Evolutionary conservation across 495 filamentous ascomycete genomes (phyloP).

Genomic region (Aspergillus affinis): DNA sequence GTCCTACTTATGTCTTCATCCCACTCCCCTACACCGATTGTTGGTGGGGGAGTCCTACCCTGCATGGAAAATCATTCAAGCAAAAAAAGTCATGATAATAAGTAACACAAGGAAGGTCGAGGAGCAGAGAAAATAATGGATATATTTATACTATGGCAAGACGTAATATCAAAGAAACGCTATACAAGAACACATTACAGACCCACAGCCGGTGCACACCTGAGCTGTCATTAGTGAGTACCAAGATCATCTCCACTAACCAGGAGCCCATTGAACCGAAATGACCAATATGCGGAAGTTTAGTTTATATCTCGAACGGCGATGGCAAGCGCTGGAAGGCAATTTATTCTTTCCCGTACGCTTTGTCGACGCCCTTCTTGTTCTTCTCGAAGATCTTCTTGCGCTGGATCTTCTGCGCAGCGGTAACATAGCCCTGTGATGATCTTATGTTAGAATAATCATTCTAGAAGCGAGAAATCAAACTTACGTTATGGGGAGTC

Average conservation of each 20-base stretch:
- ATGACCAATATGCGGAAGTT: neutral
- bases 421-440: conserved; percentile 50
- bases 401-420: conserved; percentile 57
- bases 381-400: conserved; percentile 51
- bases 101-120: no score
- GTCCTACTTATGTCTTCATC: no score
- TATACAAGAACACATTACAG: neutral
- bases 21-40: no score
- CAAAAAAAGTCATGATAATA: no score
- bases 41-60: no score
- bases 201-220: neutral
- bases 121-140: neutral
- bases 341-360: conserved; percentile 47
- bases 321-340: neutral
- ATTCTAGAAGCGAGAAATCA: neutral
- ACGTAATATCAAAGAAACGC: neutral
- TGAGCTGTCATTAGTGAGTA: no score
- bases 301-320: neutral
- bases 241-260: no score
- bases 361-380: conserved; percentile 46
- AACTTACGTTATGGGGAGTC: conserved; percentile 91
- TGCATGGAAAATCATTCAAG: no score
- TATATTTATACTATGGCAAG: neutral
- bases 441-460: neutral
- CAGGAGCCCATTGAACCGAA: neutral